Base-by-base conservation (phyloP, 2,329 filamentous ascomycete genomes). In the Exophiala calicioides region DNA sequence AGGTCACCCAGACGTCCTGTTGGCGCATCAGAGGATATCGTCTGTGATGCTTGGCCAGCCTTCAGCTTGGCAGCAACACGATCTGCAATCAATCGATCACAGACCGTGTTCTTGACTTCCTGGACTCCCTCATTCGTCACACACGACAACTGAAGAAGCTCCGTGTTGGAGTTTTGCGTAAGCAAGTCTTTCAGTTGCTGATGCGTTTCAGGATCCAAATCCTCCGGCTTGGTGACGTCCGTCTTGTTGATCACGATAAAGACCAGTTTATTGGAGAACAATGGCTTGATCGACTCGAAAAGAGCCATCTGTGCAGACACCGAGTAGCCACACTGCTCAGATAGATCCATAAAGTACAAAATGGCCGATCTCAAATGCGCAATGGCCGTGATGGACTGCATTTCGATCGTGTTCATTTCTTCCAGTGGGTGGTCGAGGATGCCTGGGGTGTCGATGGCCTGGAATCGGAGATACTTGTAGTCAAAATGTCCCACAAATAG, bases 401-500 rank as follows among this genome's bases (percentile, higher is more conserved):
- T 97, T 72, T 98, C 93, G 65, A 98, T 98, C 3, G 93, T 97
- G 74, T 96, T 95, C 93, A 97, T 98, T 74, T 97, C 93, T 72
- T 97, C 93, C 6, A 98, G 81, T 26, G 91, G 90, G 68, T 98
- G 93, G 62, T 98, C 93, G 52, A 98, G 75, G 59, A 98, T 95
- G 77, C 93, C 93, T n/a, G 91, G 91, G 8, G 93, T 98, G 71
- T 98, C 93, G 60, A 98, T 96, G 20, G 90, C 90, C 73, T 90
- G 86, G 73, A 90, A 90, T 53, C 88, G 80, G 58, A 90, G 77
- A 73, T 91, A 93, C 73, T 95, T 95, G 77, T 94, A 95, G 72
- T 95, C 90, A 66, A 97, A 96, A 72, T 98, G 93, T 50, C 93
- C 93, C 21, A 97, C 91, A 65, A 96, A 98, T 62, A 98, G 77